These are phyloP conservation scores for Pythium sp. DNA, from an alignment of 352 stramenopile genomes.

Conservation along the genomic window DNA sequence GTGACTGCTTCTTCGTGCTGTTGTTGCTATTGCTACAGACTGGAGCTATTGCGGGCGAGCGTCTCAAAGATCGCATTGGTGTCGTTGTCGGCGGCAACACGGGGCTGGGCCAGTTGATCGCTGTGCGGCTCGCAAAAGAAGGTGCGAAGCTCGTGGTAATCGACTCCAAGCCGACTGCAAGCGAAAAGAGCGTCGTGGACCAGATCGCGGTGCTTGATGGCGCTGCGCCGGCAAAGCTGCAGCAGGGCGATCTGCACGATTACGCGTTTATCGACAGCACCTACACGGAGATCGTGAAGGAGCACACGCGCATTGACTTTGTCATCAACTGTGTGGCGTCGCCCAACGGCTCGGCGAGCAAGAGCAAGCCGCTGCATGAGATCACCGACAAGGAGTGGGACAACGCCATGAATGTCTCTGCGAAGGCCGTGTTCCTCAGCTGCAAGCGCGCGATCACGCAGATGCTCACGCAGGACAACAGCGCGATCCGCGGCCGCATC, in stretches of 20 bases:
- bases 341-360: constrained; percentile 26
- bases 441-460: constrained; percentile 66
- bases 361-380: constrained; percentile 37
- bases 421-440: constrained; percentile 64
- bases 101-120: constrained; percentile 57
- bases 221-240: constrained; percentile 27
- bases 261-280: constrained; percentile 51
- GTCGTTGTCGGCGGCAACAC: constrained; percentile 62
- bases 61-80: constrained; percentile 53
- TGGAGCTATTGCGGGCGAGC: constrained; percentile 47
- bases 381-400: constrained; percentile 49
- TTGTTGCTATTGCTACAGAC: constrained; percentile 29
- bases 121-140: constrained; percentile 59
- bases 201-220: constrained; percentile 33
- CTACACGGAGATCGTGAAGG: constrained; percentile 36
- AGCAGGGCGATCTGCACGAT: constrained; percentile 44
- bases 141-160: constrained; percentile 54
- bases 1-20: not conserved
- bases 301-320: constrained; percentile 66
- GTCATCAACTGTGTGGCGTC: constrained; percentile 63
- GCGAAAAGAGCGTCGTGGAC: constrained; percentile 36
- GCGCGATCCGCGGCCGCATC: constrained; percentile 50
- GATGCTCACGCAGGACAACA: constrained; percentile 60
- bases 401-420: constrained; percentile 53
- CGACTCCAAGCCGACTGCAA: constrained; percentile 26